Evolutionary conservation across 140 eudicot genomes (phyloP).

Genomic region (Flaveria floridana): DNA sequence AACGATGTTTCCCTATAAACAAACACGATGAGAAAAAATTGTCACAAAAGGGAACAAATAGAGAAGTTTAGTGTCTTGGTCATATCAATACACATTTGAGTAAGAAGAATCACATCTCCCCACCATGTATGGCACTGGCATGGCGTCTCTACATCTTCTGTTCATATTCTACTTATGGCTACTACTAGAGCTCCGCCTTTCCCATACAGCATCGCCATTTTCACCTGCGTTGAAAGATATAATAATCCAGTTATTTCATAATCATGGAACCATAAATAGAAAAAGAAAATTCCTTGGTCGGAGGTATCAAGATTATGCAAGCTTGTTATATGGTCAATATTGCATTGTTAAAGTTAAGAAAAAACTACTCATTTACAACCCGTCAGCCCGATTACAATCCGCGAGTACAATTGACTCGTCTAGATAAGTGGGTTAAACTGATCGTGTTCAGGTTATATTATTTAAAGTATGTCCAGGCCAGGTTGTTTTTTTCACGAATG

Average conservation of each 20-base stretch:
- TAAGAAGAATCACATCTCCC: slow-evolving; percentile 17
- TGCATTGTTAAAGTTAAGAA: not conserved
- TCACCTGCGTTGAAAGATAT: slow-evolving; percentile 18
- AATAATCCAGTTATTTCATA: slow-evolving; percentile 1
- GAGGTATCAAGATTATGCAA: not conserved
- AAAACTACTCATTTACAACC: not conserved
- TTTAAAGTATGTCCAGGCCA: too few species aligned
- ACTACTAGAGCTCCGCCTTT: slow-evolving; percentile 1
- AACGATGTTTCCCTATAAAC: slow-evolving; percentile 23
- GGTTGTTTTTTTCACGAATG: not conserved
- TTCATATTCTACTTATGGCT: slow-evolving; percentile 20
- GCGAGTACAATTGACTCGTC: too few species aligned
- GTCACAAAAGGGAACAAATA: slow-evolving; percentile 7
- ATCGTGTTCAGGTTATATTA: too few species aligned
- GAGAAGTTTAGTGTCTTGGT: slow-evolving; percentile 24
- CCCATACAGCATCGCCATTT: slow-evolving; percentile 19
- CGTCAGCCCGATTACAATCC: too few species aligned
- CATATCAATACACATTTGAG: slow-evolving; percentile 33
- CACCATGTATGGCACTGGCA: slow-evolving; percentile 17
- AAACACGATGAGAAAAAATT: slow-evolving; percentile 25
- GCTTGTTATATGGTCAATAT: not conserved
- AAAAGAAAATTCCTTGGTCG: not conserved
- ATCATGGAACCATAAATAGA: not conserved
- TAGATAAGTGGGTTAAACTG: too few species aligned
- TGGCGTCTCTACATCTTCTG: slow-evolving; percentile 27